These are phyloP conservation scores for Leccinum solheimii DNA, from an alignment of 1,284 basidiomycete species.

Conservation along the genomic window DNA sequence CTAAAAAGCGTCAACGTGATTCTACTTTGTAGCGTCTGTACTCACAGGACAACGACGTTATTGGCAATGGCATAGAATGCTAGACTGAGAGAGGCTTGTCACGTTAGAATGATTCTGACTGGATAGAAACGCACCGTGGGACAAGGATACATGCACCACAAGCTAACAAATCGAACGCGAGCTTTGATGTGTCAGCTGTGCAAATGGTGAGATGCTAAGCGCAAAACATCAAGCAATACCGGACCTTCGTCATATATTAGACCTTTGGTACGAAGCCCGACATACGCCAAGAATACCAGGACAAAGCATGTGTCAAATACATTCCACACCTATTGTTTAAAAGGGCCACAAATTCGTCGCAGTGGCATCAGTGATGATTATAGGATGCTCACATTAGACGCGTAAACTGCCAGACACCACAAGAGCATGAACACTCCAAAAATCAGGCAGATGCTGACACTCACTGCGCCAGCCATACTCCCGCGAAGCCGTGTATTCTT, in stretches of 20 bases:
- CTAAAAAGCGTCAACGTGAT: conserved; percentile 39
- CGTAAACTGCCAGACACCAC: conserved; percentile 62
- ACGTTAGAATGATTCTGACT: conserved; percentile 6
- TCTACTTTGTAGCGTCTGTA: background rate
- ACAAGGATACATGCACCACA: conserved; percentile 87
- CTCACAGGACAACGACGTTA: conserved; percentile 79
- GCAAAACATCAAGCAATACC: conserved; percentile 6
- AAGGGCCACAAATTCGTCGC: conserved; percentile 1
- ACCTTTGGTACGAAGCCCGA: conserved; percentile 66
- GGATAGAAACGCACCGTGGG: conserved; percentile 55
- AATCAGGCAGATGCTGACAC: conserved; percentile 32
- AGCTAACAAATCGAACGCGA: conserved; percentile 81
- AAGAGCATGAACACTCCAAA: conserved; percentile 3
- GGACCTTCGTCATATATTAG: conserved; percentile 56
- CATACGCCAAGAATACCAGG: conserved; percentile 69
- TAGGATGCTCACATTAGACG: conserved; percentile 65
- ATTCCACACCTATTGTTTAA: conserved; percentile 71
- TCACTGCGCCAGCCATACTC: conserved; percentile 86
- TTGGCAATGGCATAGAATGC: conserved; percentile 86
- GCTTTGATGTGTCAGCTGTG: conserved; percentile 56
- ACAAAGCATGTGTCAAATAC: conserved; percentile 83
- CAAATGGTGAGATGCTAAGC: conserved; percentile 11
- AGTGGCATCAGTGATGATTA: background rate
- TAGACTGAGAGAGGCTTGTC: conserved; percentile 42
- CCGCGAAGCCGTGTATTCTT: conserved; percentile 76